A percentile compares a stretch with the other conserved stretches of the same genome.
Evolutionary conservation across 345 rosid genomes (phyloP).

Genomic region (Eucalyptus virginea): DNA sequence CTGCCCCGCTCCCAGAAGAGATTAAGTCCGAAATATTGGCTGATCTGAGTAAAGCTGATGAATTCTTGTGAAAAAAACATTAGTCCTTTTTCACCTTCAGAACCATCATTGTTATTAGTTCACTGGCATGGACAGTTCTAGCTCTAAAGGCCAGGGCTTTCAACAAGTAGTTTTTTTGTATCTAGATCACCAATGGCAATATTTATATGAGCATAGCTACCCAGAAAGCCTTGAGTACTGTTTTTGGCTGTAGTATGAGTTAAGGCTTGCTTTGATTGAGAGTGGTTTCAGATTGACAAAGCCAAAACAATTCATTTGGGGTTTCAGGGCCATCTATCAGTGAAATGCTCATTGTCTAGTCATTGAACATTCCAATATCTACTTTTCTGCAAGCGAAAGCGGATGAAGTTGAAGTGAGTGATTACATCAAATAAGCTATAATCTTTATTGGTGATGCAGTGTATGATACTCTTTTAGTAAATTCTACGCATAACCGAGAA

Average conservation of each 20-base stretch:
- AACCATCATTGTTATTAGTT: not conserved
- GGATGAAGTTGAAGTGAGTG: not conserved
- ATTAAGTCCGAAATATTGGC: slow-evolving; percentile 53
- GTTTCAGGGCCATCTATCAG: not conserved
- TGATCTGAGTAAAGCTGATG: slow-evolving; percentile 51
- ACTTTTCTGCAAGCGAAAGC: not conserved
- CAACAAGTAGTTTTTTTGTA: not conserved
- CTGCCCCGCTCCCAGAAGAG: slow-evolving; percentile 55
- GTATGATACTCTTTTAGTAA: not conserved
- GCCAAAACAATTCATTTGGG: not conserved
- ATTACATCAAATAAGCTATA: not conserved
- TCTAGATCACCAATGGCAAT: not conserved
- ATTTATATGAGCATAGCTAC: not conserved
- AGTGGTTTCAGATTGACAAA: not conserved
- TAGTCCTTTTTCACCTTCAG: not conserved
- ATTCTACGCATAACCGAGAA: not conserved
- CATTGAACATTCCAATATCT: not conserved
- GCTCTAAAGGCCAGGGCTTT: not conserved
- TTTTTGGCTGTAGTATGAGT: not conserved
- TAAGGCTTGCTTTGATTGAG: not conserved
- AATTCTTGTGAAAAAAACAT: slow-evolving; percentile 34
- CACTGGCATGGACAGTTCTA: not conserved
- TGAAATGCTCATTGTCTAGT: not conserved
- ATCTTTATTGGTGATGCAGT: not conserved
- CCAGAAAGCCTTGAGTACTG: not conserved